These are phyloP conservation scores for Phyllosticta citrichinensis DNA, from an alignment of 2,329 filamentous ascomycete genomes.

Conservation along the genomic window DNA sequence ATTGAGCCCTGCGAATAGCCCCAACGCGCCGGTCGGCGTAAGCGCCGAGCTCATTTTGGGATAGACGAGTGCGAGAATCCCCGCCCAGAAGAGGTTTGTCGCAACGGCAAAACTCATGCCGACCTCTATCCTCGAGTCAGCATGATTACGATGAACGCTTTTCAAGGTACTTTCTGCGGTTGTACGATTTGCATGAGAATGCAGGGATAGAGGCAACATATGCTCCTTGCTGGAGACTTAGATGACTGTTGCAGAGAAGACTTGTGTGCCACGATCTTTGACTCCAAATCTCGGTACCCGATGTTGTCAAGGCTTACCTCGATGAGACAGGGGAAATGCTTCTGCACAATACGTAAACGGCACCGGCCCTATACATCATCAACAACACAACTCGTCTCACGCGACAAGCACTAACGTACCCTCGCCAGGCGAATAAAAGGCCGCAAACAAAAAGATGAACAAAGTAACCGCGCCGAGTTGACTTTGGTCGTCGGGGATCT, in stretches of 20 bases:
- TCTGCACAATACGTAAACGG: constrained; percentile 36
- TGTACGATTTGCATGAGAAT: neutral
- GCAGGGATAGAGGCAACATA: neutral
- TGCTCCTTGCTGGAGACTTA: neutral
- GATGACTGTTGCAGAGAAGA: neutral
- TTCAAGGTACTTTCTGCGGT: neutral
- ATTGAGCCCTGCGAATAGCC: constrained; percentile 29
- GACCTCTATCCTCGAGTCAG: constrained; percentile 19
- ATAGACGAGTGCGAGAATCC: constrained; percentile 30
- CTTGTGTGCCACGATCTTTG: neutral
- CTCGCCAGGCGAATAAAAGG: constrained; percentile 39
- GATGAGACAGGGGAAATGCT: constrained; percentile 28
- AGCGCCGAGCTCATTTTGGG: constrained; percentile 26
- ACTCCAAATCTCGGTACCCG: no score
- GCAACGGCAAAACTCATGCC: constrained; percentile 33
- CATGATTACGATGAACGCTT: neutral
- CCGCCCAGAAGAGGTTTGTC: constrained; percentile 32
- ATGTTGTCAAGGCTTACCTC: neutral
- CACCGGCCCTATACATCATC: constrained; percentile 19
- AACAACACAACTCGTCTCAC: neutral
- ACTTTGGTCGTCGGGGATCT: constrained; percentile 17
- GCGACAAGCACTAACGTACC: constrained; percentile 8
- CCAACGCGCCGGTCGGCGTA: constrained; percentile 28
- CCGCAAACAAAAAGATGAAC: constrained; percentile 41
- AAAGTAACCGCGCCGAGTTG: constrained; percentile 25